phyloP scores from a whole-genome alignment of 805 yeast species.

The Suhomyces prunicola region DNA sequence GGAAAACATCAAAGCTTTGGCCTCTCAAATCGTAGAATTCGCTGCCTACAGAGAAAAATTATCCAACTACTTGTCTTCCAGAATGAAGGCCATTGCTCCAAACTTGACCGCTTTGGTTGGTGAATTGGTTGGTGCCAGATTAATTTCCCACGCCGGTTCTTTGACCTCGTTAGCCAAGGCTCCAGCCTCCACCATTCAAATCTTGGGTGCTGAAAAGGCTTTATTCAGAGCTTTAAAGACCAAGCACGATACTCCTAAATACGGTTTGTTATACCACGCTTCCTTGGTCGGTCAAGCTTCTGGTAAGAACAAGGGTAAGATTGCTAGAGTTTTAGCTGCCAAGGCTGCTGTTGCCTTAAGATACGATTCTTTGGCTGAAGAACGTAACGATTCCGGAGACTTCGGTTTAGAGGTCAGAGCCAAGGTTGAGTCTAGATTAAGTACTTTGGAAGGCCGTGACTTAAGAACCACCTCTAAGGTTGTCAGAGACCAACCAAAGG shows the following conservation, averaged over 20 bases:
- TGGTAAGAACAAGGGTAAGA: conserved; percentile 97
- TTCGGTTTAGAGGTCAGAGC: conserved; percentile 88
- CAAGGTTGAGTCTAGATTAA: conserved; percentile 90
- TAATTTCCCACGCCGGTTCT: conserved; percentile 96
- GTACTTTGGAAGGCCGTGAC: conserved; percentile 96
- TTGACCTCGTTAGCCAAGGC: conserved; percentile 93
- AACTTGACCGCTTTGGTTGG: conserved; percentile 94
- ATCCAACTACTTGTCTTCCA: conserved; percentile 82
- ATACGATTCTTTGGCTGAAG: conserved; percentile 96
- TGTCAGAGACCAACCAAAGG: conserved; percentile 78
- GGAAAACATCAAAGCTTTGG: conserved; percentile 82
- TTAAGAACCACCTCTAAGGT: conserved; percentile 84
- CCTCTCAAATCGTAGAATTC: conserved; percentile 94
- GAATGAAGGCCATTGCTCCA: conserved; percentile 99
- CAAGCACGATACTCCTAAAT: conserved; percentile 97
- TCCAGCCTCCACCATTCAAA: conserved; percentile 98
- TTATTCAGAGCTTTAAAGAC: conserved; percentile 97
- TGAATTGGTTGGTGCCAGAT: conserved; percentile 96
- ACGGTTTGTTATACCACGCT: conserved; percentile 95
- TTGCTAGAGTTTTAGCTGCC: conserved; percentile 97
- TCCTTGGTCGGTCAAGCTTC: conserved; percentile 97
- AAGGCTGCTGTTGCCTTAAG: conserved; percentile 96
- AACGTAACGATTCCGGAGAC: conserved; percentile 92
- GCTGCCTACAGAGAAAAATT: conserved; percentile 96
- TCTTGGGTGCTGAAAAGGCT: conserved; percentile 98